Evolutionary conservation across 1,284 basidiomycete species (phyloP).

Genomic region (Malassezia slooffiae): DNA sequence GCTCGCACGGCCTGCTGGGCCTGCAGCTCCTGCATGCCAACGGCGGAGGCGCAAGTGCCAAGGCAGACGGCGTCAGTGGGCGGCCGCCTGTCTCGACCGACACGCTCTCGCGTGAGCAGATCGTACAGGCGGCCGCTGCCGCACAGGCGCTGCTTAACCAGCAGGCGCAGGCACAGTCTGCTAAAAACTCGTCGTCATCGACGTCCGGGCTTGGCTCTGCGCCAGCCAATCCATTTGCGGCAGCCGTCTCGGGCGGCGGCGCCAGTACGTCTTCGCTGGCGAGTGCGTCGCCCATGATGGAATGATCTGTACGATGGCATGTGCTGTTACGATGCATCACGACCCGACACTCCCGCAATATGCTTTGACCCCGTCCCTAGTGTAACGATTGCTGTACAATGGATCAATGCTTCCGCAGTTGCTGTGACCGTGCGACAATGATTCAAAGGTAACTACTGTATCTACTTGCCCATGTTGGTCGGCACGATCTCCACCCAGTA

Average conservation of each 20-base stretch:
- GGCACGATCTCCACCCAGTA: conserved; percentile 53
- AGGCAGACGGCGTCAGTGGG: conserved; percentile 36
- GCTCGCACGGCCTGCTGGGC: conserved; percentile 59
- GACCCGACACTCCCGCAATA: too few relatives aligned
- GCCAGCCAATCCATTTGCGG: too few relatives aligned
- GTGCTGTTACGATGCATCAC: too few relatives aligned
- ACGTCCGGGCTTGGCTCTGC: too few relatives aligned
- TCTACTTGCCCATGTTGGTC: conserved; percentile 15
- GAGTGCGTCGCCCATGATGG: neutral
- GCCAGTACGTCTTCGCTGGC: too few relatives aligned
- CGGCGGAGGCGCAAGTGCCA: conserved; percentile 39
- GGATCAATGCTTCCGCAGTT: neutral
- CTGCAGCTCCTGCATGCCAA: conserved; percentile 39
- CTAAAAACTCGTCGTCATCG: conserved; percentile 19
- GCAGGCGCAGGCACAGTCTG: conserved; percentile 28
- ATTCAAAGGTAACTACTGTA: too few relatives aligned
- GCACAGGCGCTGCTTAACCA: conserved; percentile 33
- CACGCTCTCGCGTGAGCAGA: conserved; percentile 36
- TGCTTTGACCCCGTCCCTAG: too few relatives aligned
- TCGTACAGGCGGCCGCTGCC: conserved; percentile 39
- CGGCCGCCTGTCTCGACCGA: conserved; percentile 39
- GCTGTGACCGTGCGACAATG: neutral
- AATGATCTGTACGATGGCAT: too few relatives aligned
- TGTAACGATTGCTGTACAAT: too few relatives aligned
- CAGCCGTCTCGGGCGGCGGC: too few relatives aligned